These are phyloP conservation scores for Ophiorrhiza pumila DNA, from an alignment of 257 asterid genomes.

Conservation along the genomic window DNA sequence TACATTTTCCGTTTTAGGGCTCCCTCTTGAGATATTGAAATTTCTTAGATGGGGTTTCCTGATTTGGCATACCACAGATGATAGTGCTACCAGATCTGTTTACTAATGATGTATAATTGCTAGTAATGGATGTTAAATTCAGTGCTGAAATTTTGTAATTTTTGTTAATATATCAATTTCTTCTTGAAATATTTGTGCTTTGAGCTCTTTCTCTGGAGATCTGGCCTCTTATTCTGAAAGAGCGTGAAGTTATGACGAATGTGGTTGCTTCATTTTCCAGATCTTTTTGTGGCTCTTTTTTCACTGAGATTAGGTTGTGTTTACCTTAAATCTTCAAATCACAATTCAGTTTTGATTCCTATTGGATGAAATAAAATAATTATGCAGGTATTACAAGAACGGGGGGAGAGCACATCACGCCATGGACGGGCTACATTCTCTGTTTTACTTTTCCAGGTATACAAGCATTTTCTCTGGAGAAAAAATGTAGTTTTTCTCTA, in stretches of 20 bases:
- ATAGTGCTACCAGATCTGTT: background rate
- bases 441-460: slow-evolving; percentile 95
- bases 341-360: background rate
- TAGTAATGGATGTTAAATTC: background rate
- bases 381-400: slow-evolving; percentile 91
- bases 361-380: slow-evolving; percentile 26
- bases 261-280: background rate
- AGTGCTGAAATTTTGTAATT: background rate
- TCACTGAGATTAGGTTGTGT: slow-evolving; percentile 1
- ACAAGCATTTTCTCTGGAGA: background rate
- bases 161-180: background rate
- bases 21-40: background rate
- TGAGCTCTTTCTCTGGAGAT: slow-evolving; percentile 1
- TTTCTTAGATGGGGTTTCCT: slow-evolving; percentile 1
- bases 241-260: background rate
- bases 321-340: background rate
- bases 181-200: background rate
- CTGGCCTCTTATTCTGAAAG: background rate
- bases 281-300: background rate
- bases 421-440: slow-evolving; percentile 99
- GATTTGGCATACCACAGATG: background rate
- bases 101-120: background rate
- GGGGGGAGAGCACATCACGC: slow-evolving; percentile 99
- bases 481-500: background rate
- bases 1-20: background rate